These are phyloP conservation scores for Aspergillus costaricaensis DNA, from an alignment of 2,329 filamentous ascomycete genomes.

Conservation along the genomic window DNA sequence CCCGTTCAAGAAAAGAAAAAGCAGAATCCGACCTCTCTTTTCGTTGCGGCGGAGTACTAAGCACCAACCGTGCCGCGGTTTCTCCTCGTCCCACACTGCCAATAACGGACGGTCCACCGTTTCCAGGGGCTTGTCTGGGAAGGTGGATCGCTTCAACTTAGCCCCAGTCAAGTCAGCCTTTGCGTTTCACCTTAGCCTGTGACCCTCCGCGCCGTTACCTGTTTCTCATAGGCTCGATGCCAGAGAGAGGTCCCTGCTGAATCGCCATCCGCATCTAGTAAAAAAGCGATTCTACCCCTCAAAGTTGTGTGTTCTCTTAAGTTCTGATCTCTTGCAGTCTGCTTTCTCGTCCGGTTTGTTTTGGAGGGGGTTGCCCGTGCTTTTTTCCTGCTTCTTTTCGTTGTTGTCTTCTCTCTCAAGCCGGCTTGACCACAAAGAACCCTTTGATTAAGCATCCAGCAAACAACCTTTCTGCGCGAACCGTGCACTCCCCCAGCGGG, in stretches of 20 bases:
- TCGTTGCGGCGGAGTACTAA: background rate
- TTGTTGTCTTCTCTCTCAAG: constrained; percentile 8
- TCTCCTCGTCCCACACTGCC: constrained; percentile 6
- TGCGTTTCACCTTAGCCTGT: constrained; percentile 16
- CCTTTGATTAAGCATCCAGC: constrained; percentile 8
- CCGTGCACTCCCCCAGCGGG: constrained; percentile 23
- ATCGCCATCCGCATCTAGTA: constrained; percentile 23
- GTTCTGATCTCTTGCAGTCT: background rate
- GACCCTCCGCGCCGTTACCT: constrained; percentile 15
- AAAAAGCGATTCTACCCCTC: constrained; percentile 14
- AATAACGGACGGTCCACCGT: constrained; percentile 6
- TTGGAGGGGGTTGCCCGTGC: constrained; percentile 5
- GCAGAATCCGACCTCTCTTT: background rate
- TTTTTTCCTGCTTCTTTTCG: background rate
- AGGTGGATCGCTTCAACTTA: constrained; percentile 11
- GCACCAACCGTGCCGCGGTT: background rate
- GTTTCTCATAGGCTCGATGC: constrained; percentile 14
- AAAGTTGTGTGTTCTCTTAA: background rate
- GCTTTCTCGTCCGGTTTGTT: constrained; percentile 2
- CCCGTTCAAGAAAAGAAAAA: background rate
- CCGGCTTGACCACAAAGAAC: constrained; percentile 4
- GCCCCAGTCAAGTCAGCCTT: constrained; percentile 16
- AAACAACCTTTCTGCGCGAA: constrained; percentile 13
- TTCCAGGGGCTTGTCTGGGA: constrained; percentile 14
- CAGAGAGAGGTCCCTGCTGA: constrained; percentile 17